phyloP scores from a whole-genome alignment of 192 early-diverging fungal genomes.

The Dissophora ornata region DNA sequence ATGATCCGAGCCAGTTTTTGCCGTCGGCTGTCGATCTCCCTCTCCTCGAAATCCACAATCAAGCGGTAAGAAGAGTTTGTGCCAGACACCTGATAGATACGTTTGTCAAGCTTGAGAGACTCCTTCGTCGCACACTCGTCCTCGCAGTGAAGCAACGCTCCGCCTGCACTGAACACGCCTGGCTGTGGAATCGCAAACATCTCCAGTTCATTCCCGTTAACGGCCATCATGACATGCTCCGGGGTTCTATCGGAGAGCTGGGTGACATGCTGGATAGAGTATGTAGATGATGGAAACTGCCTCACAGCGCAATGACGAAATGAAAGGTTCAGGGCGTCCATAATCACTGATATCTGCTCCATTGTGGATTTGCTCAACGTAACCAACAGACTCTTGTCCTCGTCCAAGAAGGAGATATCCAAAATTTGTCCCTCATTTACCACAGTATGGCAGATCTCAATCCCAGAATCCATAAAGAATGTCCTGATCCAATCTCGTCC shows the following conservation, averaged over 20 bases:
- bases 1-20: background rate
- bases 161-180: background rate
- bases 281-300: conserved; percentile 12
- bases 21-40: conserved; percentile 1
- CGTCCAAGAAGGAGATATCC: conserved; percentile 14
- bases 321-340: conserved; percentile 18
- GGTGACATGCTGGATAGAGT: conserved; percentile 7
- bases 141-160: background rate
- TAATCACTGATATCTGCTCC: conserved; percentile 10
- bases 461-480: conserved; percentile 22
- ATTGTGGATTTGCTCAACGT: background rate
- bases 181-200: conserved; percentile 12
- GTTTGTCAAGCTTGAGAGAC: background rate
- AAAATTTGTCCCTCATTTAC: background rate
- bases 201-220: conserved; percentile 17
- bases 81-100: conserved; percentile 2
- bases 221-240: conserved; percentile 3
- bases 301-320: conserved; percentile 3
- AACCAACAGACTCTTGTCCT: conserved; percentile 16
- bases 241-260: background rate
- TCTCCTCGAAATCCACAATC: conserved; percentile 17
- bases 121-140: background rate
- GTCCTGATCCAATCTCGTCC: conserved; percentile 15
- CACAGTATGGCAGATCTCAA: conserved; percentile 3
- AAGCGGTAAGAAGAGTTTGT: conserved; percentile 3